Evolutionary conservation across 345 rosid genomes (phyloP), one percentile per base, ranked within the genome.

Genomic region (Rhizophora mangle): DNA sequence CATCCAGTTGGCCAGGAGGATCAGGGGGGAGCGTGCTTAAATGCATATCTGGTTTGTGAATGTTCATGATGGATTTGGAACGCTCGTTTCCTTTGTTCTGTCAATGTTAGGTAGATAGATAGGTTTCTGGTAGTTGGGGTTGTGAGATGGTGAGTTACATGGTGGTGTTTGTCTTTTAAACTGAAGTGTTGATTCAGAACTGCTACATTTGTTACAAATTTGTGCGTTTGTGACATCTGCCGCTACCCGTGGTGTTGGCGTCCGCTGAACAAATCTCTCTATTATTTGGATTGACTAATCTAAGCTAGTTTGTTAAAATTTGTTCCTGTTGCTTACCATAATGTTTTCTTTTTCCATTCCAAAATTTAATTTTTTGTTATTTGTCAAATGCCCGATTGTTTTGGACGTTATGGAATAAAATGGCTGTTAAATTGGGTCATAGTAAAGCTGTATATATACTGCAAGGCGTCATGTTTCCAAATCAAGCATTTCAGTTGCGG

Each of bases 21-120:
- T 69, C 51, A 49, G 72, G 32, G 74, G 74, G 19, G 74, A 71
- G 29, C 74, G 74, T 63, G 74, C 74, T 2, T 71, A 63, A 63
- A 36, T 31, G 57, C 49, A 18, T 30, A 13, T 43, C 19, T 43
- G 18, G 49, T 13, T 16, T 24, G 60, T 24, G 60, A 16, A 56
- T 56, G 60, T 21, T 2, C 0, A 24, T 24, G 16, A 27, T 56
- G 60, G 60, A 3, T 56, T 56, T 24, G 26, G 29, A 27, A 0
- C 60, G 22, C 9, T 10, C 19, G 5, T 13, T 8, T 55, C 60
- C 10, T 10, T 21, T 27, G 7, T 24, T 15, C 26, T 22, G 60
- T 21, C 7, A 24, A 56, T 16, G 16, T 9, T 56, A 56, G 31
- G 30, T 24, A 24, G 60, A 10, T 56, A 56, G 29, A 10, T 56